phyloP scores from a whole-genome alignment of 768 basidiomycete species.

The Pholiota molesta region DNA sequence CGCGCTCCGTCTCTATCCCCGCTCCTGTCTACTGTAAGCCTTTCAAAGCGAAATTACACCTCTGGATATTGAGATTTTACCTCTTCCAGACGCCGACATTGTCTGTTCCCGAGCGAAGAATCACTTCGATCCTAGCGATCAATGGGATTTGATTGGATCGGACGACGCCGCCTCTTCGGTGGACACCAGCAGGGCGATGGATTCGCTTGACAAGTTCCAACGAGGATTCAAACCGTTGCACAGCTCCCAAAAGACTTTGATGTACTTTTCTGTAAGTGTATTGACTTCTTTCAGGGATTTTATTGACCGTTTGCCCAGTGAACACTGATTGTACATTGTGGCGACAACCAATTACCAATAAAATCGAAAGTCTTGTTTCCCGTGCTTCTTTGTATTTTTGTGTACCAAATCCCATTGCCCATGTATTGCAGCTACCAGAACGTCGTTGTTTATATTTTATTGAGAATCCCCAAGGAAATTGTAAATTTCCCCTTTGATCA shows the following conservation, averaged over 20 bases:
- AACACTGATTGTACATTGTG: background rate
- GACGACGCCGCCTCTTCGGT: conserved; percentile 40
- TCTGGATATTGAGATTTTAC: background rate
- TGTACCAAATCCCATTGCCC: too few species aligned
- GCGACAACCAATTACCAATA: background rate
- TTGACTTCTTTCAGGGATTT: background rate
- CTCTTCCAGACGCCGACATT: conserved; percentile 67
- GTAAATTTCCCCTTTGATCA: background rate
- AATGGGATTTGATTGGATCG: conserved; percentile 39
- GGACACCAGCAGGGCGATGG: conserved; percentile 28
- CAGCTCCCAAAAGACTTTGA: conserved; percentile 32
- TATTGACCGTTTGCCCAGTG: background rate
- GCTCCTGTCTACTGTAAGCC: conserved; percentile 79
- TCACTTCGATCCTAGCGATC: conserved; percentile 45
- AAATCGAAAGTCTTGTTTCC: background rate
- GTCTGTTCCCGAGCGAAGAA: conserved; percentile 46
- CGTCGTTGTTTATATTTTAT: background rate
- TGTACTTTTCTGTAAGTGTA: conserved; percentile 43
- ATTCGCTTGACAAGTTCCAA: conserved; percentile 49
- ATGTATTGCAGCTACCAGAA: background rate
- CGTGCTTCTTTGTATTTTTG: background rate
- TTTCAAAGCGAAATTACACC: background rate
- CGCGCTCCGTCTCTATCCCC: conserved; percentile 81
- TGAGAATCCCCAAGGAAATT: background rate
- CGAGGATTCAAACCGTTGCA: conserved; percentile 51